Conservation (phyloP, 2,329 filamentous ascomycete species). For the Bipolaris victoriae region DNA sequence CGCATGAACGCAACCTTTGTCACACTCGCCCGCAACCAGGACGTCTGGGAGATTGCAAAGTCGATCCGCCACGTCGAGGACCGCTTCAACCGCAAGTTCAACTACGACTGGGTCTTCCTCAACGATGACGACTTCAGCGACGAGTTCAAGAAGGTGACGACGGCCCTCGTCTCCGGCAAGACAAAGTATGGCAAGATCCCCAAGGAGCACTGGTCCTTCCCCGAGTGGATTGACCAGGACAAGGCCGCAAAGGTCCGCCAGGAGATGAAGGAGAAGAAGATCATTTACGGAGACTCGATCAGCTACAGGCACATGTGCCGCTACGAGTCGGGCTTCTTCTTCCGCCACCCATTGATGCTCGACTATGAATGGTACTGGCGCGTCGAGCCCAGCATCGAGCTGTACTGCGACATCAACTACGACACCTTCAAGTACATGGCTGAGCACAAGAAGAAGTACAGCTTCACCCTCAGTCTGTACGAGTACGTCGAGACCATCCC, state of each 20-base stretch:
- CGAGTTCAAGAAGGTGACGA: constrained; percentile 90
- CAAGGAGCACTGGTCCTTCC: constrained; percentile 96
- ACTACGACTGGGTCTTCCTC: constrained; percentile 99
- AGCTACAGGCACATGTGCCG: constrained; percentile 99
- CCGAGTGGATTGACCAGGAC: constrained; percentile 92
- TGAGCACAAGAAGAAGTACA: constrained; percentile 97
- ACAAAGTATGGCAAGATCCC: constrained; percentile 90
- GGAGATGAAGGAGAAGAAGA: constrained; percentile 91
- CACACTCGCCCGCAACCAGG: constrained; percentile 88
- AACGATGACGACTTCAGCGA: constrained; percentile 96
- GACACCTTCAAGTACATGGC: constrained; percentile 97
- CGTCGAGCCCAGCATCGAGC: constrained; percentile 94
- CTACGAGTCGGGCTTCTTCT: constrained; percentile 99
- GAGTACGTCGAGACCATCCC: constrained; percentile 97
- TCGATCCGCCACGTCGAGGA: constrained; percentile 97
- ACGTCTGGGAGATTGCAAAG: constrained; percentile 95
- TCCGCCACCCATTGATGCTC: constrained; percentile 89
- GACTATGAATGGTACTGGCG: constrained; percentile 99
- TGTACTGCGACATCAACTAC: constrained; percentile 94
- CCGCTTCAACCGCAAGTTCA: constrained; percentile 94
- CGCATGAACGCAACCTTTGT: constrained; percentile 98
- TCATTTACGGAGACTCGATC: constrained; percentile 97
- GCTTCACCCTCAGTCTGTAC: constrained; percentile 92
- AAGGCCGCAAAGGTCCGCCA: constrained; percentile 88
- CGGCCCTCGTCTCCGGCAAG: constrained; percentile 86